Evolutionary conservation across 768 basidiomycete species (phyloP).

Genomic region (Epithele typhae): DNA sequence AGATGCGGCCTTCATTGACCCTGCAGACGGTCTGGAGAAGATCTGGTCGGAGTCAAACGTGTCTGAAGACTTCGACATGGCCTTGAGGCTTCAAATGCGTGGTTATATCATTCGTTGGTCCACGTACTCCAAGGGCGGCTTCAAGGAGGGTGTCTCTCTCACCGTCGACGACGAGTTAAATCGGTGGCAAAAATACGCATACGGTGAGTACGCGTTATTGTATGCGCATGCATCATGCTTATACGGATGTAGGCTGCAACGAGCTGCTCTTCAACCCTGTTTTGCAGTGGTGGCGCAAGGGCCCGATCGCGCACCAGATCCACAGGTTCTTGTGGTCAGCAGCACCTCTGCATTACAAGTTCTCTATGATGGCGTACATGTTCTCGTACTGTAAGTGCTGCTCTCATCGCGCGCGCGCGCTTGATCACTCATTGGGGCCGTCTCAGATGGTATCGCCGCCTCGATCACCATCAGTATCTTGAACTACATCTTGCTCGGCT

Average conservation of each 20-base stretch:
- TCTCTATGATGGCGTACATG: slow-evolving; percentile 53
- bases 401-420: background rate
- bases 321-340: slow-evolving; percentile 70
- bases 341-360: slow-evolving; percentile 48
- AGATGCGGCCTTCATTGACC: slow-evolving; percentile 49
- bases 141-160: slow-evolving; percentile 89
- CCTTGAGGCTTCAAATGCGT: slow-evolving; percentile 52
- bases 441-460: slow-evolving; percentile 53
- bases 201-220: slow-evolving; percentile 39
- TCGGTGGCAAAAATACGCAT: slow-evolving; percentile 88
- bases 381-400: slow-evolving; percentile 46
- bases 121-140: slow-evolving; percentile 77
- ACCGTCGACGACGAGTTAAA: slow-evolving; percentile 90
- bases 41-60: slow-evolving; percentile 67
- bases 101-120: slow-evolving; percentile 58
- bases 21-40: slow-evolving; percentile 45
- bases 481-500: slow-evolving; percentile 75
- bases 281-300: slow-evolving; percentile 70
- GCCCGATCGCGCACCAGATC: slow-evolving; percentile 79
- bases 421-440: background rate
- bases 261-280: slow-evolving; percentile 80
- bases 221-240: too few relatives aligned
- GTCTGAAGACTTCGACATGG: slow-evolving; percentile 72
- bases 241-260: slow-evolving; percentile 56
- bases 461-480: slow-evolving; percentile 61